Evolutionary conservation across 805 yeast species (phyloP).

Genomic region (Sugiyamaella floridensis): DNA sequence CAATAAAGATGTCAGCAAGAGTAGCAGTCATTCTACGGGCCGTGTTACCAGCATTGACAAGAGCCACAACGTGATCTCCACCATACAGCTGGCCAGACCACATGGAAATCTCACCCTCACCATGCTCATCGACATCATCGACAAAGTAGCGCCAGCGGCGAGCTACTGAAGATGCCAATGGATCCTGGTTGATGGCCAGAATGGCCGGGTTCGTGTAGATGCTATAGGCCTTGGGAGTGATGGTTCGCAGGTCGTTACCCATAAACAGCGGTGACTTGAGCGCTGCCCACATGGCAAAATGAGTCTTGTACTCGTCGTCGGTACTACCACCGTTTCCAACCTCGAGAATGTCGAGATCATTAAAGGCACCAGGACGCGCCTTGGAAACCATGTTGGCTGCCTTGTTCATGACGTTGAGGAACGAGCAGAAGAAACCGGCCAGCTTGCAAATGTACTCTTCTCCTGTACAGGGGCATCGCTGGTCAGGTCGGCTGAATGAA

Average conservation of each 20-base stretch:
- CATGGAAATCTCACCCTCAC: slow-evolving; percentile 11
- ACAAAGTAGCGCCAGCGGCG: slow-evolving; percentile 12
- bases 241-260: slow-evolving; percentile 25
- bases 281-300: slow-evolving; percentile 30
- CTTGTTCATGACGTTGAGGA: slow-evolving; percentile 24
- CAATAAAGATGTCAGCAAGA: slow-evolving; percentile 14
- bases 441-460: slow-evolving; percentile 22
- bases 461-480: slow-evolving; percentile 28
- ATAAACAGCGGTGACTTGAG: slow-evolving; percentile 29
- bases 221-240: slow-evolving; percentile 20
- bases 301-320: slow-evolving; percentile 28
- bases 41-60: slow-evolving; percentile 13
- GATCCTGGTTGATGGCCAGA: slow-evolving; percentile 28
- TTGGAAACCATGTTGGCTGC: slow-evolving; percentile 28
- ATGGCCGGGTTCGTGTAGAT: slow-evolving; percentile 21
- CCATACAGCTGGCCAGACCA: slow-evolving; percentile 14
- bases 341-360: slow-evolving; percentile 29
- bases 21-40: slow-evolving; percentile 6
- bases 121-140: slow-evolving; percentile 10
- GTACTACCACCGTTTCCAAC: slow-evolving; percentile 29
- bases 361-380: slow-evolving; percentile 25
- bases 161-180: slow-evolving; percentile 17
- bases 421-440: slow-evolving; percentile 27
- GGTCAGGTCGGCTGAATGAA: slow-evolving; percentile 18
- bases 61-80: slow-evolving; percentile 14